These are phyloP conservation scores for Terana coerulea DNA, from an alignment of 768 basidiomycete genomes.

Conservation along the genomic window DNA sequence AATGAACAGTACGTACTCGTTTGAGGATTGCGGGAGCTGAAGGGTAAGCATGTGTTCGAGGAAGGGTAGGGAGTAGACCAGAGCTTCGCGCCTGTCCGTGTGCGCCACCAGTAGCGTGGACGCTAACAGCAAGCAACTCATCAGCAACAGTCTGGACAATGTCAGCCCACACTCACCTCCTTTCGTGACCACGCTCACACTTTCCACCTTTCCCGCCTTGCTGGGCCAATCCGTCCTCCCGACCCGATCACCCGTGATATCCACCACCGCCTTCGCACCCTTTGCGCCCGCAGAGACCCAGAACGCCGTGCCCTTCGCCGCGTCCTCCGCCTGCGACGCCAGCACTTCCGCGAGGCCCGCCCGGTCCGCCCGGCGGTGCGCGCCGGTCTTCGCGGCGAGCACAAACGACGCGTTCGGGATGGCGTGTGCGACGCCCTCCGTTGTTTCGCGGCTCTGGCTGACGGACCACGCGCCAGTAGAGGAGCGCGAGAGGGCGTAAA, in stretches of 20 bases:
- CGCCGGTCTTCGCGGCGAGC: slow-evolving; percentile 51
- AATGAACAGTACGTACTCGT: slow-evolving; percentile 14
- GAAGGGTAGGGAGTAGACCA: slow-evolving; percentile 61
- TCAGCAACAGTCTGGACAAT: neutral
- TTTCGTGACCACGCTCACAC: slow-evolving; percentile 54
- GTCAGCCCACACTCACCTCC: slow-evolving; percentile 43
- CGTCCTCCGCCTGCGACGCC: slow-evolving; percentile 12
- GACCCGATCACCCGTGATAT: slow-evolving; percentile 64
- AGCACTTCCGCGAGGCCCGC: slow-evolving; percentile 35
- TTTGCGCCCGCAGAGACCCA: slow-evolving; percentile 55
- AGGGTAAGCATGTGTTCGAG: slow-evolving; percentile 52
- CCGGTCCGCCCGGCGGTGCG: slow-evolving; percentile 39
- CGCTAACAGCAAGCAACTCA: slow-evolving; percentile 37
- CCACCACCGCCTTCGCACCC: slow-evolving; percentile 51
- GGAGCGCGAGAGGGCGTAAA: slow-evolving; percentile 49
- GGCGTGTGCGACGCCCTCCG: slow-evolving; percentile 38
- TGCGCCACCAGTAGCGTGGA: slow-evolving; percentile 49
- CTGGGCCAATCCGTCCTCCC: slow-evolving; percentile 62
- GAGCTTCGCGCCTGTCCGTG: slow-evolving; percentile 43
- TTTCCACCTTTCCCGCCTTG: slow-evolving; percentile 47
- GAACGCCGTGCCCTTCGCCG: slow-evolving; percentile 32
- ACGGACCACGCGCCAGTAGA: slow-evolving; percentile 31
- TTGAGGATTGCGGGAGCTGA: slow-evolving; percentile 18
- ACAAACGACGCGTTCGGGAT: slow-evolving; percentile 49
- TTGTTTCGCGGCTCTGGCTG: slow-evolving; percentile 30